These are phyloP conservation scores for Helianthus annuus DNA, from an alignment of 129 eudicot species.

Conservation along the genomic window DNA sequence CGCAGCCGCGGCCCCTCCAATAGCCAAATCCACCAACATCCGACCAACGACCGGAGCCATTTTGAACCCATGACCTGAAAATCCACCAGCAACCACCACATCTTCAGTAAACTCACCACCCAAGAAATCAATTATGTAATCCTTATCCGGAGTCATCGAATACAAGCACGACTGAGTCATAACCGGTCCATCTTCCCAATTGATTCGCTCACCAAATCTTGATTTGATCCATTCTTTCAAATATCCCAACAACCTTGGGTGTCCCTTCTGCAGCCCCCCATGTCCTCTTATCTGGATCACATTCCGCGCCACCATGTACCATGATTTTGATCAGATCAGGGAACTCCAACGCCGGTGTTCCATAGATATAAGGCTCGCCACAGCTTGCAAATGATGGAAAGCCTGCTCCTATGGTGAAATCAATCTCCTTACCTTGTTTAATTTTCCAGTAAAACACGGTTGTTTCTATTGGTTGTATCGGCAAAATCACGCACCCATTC, in stretches of 20 bases:
- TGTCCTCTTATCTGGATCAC: slow-evolving; percentile 65
- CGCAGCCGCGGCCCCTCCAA: slow-evolving; percentile 45
- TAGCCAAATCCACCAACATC: slow-evolving; percentile 60
- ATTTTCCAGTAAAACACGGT: slow-evolving; percentile 68
- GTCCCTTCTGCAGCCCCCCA: slow-evolving; percentile 43
- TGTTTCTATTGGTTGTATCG: slow-evolving; percentile 74
- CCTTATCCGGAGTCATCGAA: slow-evolving; percentile 88
- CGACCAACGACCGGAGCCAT: slow-evolving; percentile 79
- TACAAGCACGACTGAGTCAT: slow-evolving; percentile 77
- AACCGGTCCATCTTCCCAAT: slow-evolving; percentile 53
- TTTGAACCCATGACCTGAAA: slow-evolving; percentile 96
- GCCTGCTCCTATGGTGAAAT: slow-evolving; percentile 52
- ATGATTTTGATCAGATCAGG: slow-evolving; percentile 65
- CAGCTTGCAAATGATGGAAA: slow-evolving; percentile 86
- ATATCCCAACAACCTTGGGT: slow-evolving; percentile 21
- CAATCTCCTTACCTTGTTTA: slow-evolving; percentile 48
- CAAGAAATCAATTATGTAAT: slow-evolving; percentile 77
- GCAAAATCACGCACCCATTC: slow-evolving; percentile 36
- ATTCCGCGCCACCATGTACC: slow-evolving; percentile 58
- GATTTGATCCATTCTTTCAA: slow-evolving; percentile 56
- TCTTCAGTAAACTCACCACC: slow-evolving; percentile 76
- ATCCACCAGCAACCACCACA: slow-evolving; percentile 87
- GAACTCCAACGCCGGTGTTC: slow-evolving; percentile 83
- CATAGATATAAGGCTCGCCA: slow-evolving; percentile 68
- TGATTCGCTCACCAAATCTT: slow-evolving; percentile 55